Percentiles rank a stretch among this genome's conserved stretches.
Conservation (phyloP, 129 eudicot species). For the Flaveria linearis region DNA sequence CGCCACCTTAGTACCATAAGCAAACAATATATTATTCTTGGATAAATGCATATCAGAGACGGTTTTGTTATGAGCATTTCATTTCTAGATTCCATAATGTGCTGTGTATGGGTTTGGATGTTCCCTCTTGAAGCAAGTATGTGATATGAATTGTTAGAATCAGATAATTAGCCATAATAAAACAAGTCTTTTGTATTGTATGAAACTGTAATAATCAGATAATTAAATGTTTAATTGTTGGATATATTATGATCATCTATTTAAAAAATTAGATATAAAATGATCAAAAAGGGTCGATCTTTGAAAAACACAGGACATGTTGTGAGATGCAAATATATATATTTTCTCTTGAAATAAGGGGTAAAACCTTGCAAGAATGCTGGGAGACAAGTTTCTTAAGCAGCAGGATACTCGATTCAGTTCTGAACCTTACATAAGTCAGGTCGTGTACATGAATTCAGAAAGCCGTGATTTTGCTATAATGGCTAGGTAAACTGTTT, state of each 20-base stretch:
- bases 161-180: not conserved
- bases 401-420: constrained; percentile 92
- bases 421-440: constrained; percentile 88
- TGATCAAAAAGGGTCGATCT: too few species aligned
- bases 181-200: not conserved
- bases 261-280: too few species aligned
- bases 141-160: not conserved
- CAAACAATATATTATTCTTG: not conserved
- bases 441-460: constrained; percentile 63
- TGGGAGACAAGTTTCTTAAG: constrained; percentile 93
- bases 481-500: constrained; percentile 70
- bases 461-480: constrained; percentile 75
- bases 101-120: not conserved
- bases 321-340: too few species aligned
- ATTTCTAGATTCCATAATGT: too few species aligned
- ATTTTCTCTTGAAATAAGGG: too few species aligned
- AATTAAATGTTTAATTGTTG: too few species aligned
- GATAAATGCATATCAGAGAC: not conserved
- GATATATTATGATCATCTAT: too few species aligned
- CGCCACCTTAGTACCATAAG: not conserved
- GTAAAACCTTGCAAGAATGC: constrained; percentile 86
- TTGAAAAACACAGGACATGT: too few species aligned
- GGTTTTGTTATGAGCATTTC: too few species aligned
- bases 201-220: too few species aligned
- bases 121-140: not conserved